phyloP scores from a whole-genome alignment of 106 monocot species.

The Dioscorea alata region DNA sequence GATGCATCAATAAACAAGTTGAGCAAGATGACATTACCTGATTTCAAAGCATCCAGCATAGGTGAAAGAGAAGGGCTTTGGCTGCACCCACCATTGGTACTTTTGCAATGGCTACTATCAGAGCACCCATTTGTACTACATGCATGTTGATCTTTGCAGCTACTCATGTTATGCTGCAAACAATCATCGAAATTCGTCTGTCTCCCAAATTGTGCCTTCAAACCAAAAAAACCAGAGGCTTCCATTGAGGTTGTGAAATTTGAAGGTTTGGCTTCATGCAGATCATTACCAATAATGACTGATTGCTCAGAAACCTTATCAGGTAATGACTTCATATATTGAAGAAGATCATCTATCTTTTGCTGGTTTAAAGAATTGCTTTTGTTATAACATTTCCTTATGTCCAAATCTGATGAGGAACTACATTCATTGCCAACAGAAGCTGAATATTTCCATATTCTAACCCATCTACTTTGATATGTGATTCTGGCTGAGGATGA shows the following conservation, averaged over 20 bases:
- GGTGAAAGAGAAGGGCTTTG: slow-evolving; percentile 3
- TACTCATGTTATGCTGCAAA: slow-evolving; percentile 5
- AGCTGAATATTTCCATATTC: slow-evolving; percentile 31
- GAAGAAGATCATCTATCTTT: slow-evolving; percentile 35
- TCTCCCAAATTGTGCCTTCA: slow-evolving; percentile 2
- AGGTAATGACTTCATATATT: slow-evolving; percentile 12
- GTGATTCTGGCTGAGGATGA: slow-evolving; percentile 24
- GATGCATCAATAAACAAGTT: not conserved
- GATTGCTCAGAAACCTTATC: slow-evolving; percentile 5
- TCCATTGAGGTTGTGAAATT: slow-evolving; percentile 5
- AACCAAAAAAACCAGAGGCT: slow-evolving; percentile 2
- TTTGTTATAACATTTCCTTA: slow-evolving; percentile 6
- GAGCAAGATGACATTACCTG: slow-evolving; percentile 7
- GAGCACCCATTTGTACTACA: slow-evolving; percentile 18
- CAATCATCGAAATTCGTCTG: slow-evolving; percentile 2
- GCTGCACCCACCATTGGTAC: slow-evolving; percentile 8
- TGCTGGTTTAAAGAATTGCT: slow-evolving; percentile 20
- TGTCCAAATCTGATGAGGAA: slow-evolving; percentile 21
- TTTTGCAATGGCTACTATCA: slow-evolving; percentile 4
- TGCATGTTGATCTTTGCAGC: slow-evolving; percentile 8
- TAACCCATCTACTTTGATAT: slow-evolving; percentile 61
- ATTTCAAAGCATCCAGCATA: slow-evolving; percentile 7
- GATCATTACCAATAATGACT: not conserved
- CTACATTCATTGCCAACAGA: slow-evolving; percentile 11
- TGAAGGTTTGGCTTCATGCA: slow-evolving; percentile 6